A percentile compares a stretch with the other conserved stretches of the same genome.
phyloP scores from a whole-genome alignment of 108 stramenopile species.

The Discostella pseudostelligera region DNA sequence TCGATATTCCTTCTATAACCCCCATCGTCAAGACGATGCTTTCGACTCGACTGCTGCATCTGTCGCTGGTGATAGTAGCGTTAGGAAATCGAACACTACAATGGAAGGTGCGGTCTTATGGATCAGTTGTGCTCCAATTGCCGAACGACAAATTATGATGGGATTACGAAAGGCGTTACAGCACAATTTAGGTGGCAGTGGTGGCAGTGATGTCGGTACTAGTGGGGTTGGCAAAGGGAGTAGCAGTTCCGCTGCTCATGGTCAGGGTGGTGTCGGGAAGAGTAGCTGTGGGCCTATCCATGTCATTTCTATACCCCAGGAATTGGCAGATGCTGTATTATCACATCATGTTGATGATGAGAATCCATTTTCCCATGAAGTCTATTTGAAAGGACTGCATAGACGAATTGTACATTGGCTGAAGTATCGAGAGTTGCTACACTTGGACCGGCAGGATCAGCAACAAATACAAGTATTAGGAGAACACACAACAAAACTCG shows the following conservation, averaged over 20 bases:
- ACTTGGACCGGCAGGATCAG: not conserved
- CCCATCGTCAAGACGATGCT: not conserved
- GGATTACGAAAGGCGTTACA: conserved; percentile 26
- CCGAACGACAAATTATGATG: conserved; percentile 23
- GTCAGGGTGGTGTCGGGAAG: not conserved
- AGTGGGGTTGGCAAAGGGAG: not conserved
- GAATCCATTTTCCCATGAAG: conserved; percentile 23
- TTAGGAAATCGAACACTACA: not conserved
- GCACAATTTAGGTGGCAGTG: conserved; percentile 17
- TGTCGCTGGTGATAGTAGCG: not conserved
- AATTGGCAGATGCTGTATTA: conserved; percentile 30
- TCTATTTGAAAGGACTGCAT: conserved; percentile 33
- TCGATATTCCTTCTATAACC: not conserved
- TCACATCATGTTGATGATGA: not conserved
- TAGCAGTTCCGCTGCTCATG: not conserved
- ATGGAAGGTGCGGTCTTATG: conserved; percentile 41
- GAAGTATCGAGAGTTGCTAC: conserved; percentile 14
- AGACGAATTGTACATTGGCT: conserved; percentile 38
- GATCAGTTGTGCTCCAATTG: conserved; percentile 24
- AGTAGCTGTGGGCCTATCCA: conserved; percentile 12
- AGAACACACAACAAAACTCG: conserved; percentile 7
- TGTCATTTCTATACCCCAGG: conserved; percentile 35
- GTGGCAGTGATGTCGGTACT: not conserved
- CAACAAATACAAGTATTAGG: not conserved
- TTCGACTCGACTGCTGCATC: not conserved